Base-by-base conservation (phyloP, 2,329 filamentous ascomycete genomes). In the Fusarium longipes region DNA sequence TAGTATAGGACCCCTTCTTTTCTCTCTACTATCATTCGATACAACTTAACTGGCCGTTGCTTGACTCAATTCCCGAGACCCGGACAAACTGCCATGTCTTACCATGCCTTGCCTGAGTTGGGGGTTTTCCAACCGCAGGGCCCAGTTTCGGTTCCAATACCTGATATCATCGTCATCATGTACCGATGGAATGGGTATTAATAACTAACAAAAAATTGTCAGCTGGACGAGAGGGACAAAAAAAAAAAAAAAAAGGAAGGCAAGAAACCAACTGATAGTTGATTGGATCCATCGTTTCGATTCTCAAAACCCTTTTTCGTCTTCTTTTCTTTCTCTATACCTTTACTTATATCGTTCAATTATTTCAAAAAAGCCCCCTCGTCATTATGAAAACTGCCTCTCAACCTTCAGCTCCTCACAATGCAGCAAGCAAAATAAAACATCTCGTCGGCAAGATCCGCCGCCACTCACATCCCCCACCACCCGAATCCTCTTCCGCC, bases 401-500 rank as follows among this genome's bases (percentile, higher is more conserved):
- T 18, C 63, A 63, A 12, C 35, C 66, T 49, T 33, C 65, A 51
- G 42, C 54, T 29, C 32, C 45, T 30, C 67, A 66, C 24, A 52
- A 44, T 18, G 40, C 62, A 24, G 27, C 42, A 32, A 65, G 63
- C 51, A 67, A 61, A 49, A 70, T 72, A 48, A 70, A 72, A 39
- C 64, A 65, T 24, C 51, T 72, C 15, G 67, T 72, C 20, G 67
- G 69, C 44, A 72, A 70, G 40, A 64, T 72, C 33, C 64, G 67
- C 36, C 70, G 56, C 24, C 68, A 71, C 24, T 42, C 68, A n/a
- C 56, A 65, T 15, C 52, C 65, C 33, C 48, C 62, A 20, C 43
- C 51, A 6, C 48, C 45, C n/a, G 51, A 51, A 38, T 59, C 49
- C 3, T 58, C 63, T 11, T 58, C 55, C 14, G 20, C 17, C 18